Conservation (phyloP, 129 eudicot species). For the Centella asiatica region DNA sequence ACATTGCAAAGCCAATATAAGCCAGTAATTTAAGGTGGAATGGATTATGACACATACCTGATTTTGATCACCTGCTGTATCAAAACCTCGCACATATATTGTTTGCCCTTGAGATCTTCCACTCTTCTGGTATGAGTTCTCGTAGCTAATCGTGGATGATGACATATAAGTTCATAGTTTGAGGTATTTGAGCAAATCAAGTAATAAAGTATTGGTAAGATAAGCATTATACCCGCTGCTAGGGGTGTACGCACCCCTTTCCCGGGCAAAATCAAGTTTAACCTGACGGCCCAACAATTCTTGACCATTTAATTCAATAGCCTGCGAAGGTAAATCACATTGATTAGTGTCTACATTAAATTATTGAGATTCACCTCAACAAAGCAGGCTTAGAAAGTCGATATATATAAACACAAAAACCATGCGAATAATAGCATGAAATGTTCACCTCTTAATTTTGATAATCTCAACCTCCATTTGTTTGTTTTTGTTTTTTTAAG, state of each 20-base stretch:
- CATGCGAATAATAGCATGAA: no score
- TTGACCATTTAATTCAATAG: constrained; percentile 1
- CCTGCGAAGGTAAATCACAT: neutral
- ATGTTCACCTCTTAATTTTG: no score
- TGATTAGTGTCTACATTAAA: neutral
- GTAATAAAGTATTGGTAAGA: neutral
- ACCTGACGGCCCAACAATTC: neutral
- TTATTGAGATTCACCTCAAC: neutral
- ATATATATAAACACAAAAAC: no score
- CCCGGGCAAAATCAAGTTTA: constrained; percentile 8
- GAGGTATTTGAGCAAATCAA: neutral
- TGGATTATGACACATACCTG: constrained; percentile 30
- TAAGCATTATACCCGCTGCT: neutral
- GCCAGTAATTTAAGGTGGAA: neutral
- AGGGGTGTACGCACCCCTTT: constrained; percentile 8
- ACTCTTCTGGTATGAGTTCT: constrained; percentile 35
- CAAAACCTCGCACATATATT: constrained; percentile 73
- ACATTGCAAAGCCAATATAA: neutral
- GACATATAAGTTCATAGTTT: neutral
- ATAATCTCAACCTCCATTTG: no score
- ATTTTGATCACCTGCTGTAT: constrained; percentile 37
- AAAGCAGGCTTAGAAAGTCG: neutral
- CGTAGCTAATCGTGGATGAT: constrained; percentile 21
- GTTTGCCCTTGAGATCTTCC: constrained; percentile 35
- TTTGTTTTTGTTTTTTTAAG: no score